A percentile compares a stretch with the other conserved stretches of the same genome.
Evolutionary conservation across 192 early-diverging fungal species (phyloP).

Genomic region (Paraglomus occultum): DNA sequence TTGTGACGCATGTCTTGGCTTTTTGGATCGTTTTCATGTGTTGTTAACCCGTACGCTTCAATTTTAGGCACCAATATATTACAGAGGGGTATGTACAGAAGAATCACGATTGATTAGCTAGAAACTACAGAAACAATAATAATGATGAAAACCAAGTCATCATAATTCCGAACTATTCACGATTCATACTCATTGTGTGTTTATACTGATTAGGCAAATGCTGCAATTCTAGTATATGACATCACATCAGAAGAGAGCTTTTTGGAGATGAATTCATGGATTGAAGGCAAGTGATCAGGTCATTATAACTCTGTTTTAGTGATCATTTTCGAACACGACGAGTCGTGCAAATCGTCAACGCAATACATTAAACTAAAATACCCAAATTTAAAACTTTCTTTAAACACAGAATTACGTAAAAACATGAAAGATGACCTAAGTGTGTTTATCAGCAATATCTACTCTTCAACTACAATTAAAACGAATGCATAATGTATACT

Average conservation of each 20-base stretch:
- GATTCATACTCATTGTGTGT: not conserved
- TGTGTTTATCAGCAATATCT: slow-evolving; percentile 32
- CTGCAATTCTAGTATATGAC: slow-evolving; percentile 72
- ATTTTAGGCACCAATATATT: slow-evolving; percentile 61
- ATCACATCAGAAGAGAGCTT: slow-evolving; percentile 72
- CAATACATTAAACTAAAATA: slow-evolving; percentile 13
- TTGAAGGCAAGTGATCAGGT: slow-evolving; percentile 34
- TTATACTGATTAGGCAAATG: slow-evolving; percentile 48
- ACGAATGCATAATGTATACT: not conserved
- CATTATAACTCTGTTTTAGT: too few relatives aligned
- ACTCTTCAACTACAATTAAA: not conserved
- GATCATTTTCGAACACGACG: too few relatives aligned
- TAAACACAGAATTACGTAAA: slow-evolving; percentile 34
- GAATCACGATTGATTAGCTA: not conserved
- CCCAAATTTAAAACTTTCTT: slow-evolving; percentile 5
- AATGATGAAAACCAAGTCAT: not conserved
- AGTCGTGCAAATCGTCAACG: too few relatives aligned
- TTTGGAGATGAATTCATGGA: slow-evolving; percentile 65
- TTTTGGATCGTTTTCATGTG: too few relatives aligned
- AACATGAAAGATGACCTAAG: slow-evolving; percentile 65
- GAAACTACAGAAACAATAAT: not conserved
- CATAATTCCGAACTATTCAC: not conserved
- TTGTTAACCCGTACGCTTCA: too few relatives aligned
- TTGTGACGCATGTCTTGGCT: too few relatives aligned
- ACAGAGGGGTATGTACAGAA: slow-evolving; percentile 50